These are phyloP conservation scores for Pichia kudriavzevii DNA, from an alignment of 1,139 yeast species.

Conservation along the genomic window DNA sequence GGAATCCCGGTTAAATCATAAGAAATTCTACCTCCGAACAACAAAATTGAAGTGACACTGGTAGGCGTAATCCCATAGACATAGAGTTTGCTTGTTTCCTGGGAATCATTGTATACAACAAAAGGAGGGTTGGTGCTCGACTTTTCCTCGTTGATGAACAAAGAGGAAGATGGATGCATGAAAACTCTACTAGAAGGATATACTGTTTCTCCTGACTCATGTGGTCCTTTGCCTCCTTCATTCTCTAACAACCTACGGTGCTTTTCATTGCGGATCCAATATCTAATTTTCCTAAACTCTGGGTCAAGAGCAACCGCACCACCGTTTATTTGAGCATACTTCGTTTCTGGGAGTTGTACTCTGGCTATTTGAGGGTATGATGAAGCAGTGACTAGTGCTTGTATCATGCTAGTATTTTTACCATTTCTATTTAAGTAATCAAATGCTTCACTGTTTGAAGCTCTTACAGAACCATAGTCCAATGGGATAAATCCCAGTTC, in stretches of 20 bases:
- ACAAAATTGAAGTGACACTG: constrained; percentile 56
- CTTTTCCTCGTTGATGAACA: constrained; percentile 35
- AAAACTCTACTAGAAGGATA: constrained; percentile 64
- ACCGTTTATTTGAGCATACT: constrained; percentile 56
- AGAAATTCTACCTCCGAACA: constrained; percentile 71
- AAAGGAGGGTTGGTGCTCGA: constrained; percentile 29
- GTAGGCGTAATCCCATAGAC: constrained; percentile 76
- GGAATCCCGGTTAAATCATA: constrained; percentile 51
- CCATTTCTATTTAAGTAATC: constrained; percentile 39
- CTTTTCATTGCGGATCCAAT: constrained; percentile 59
- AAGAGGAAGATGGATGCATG: constrained; percentile 73
- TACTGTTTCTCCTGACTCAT: constrained; percentile 11
- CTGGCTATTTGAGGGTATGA: constrained; percentile 77
- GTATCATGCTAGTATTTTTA: constrained; percentile 43
- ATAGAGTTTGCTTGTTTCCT: constrained; percentile 60
- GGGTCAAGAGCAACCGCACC: constrained; percentile 84
- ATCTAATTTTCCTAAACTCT: constrained; percentile 65
- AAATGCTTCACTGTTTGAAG: constrained; percentile 12
- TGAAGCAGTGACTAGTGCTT: constrained; percentile 71
- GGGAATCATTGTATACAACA: constrained; percentile 48
- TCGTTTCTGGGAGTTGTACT: constrained; percentile 76
- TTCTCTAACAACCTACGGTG: constrained; percentile 11
- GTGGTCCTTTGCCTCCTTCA: constrained; percentile 5
- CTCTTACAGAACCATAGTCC: constrained; percentile 29
- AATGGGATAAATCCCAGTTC: constrained; percentile 72